phyloP scores from a whole-genome alignment of 352 stramenopile species.

The Plasmopara muralis region DNA sequence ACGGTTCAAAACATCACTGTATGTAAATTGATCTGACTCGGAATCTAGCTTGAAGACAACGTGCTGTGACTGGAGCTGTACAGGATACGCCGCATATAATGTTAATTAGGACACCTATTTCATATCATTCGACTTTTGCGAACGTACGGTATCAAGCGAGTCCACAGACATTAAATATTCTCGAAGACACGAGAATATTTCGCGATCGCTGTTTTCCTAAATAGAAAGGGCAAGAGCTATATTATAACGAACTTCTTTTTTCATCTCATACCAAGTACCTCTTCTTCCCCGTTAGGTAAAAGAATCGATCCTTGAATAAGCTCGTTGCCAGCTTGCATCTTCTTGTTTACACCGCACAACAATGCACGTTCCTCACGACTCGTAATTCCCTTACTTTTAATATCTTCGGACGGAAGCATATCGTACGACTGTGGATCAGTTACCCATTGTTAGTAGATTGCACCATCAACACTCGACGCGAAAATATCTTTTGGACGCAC shows the following conservation, averaged over 20 bases:
- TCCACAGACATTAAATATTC: conserved; percentile 76
- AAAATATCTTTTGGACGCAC: conserved; percentile 25
- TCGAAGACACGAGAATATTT: conserved; percentile 81
- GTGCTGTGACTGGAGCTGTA: conserved; percentile 56
- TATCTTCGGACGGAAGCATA: conserved; percentile 73
- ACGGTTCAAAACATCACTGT: conserved; percentile 64
- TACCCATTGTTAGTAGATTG: conserved; percentile 4
- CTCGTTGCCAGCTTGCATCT: conserved; percentile 42
- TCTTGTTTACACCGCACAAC: conserved; percentile 70
- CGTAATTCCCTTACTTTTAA: conserved; percentile 67
- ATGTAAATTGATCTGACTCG: conserved; percentile 70
- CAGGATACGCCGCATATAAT: conserved; percentile 4
- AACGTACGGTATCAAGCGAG: conserved; percentile 59
- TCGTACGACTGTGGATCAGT: conserved; percentile 60
- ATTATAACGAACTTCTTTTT: neutral
- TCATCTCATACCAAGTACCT: conserved; percentile 19
- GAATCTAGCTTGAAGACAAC: conserved; percentile 74
- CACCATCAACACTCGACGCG: neutral
- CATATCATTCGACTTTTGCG: conserved; percentile 1
- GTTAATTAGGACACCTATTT: conserved; percentile 4
- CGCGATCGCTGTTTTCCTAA: conserved; percentile 48
- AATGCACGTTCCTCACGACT: conserved; percentile 63
- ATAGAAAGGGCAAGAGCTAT: conserved; percentile 4
- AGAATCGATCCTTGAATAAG: conserved; percentile 73
- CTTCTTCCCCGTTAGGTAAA: conserved; percentile 56